A percentile compares a stretch with the other conserved stretches of the same genome.
phyloP scores from a whole-genome alignment of 441 rosid species.

The Dalechampia spathulata region DNA sequence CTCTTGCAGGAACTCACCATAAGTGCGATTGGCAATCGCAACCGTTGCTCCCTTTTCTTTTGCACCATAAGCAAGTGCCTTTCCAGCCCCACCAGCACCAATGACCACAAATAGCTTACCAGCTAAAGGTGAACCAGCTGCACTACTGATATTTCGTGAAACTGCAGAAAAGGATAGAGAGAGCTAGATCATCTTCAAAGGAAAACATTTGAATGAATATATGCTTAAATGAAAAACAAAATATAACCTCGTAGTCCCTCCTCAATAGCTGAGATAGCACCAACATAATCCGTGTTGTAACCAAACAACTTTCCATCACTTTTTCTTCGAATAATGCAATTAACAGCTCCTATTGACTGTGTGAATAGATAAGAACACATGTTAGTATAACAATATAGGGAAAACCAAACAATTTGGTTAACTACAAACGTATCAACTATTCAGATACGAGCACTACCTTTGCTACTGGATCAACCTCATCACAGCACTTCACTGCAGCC shows the following conservation, averaged over 20 bases:
- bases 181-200: neutral
- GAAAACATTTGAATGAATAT: slow-evolving; percentile 4
- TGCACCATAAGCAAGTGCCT: slow-evolving; percentile 62
- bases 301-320: slow-evolving; percentile 49
- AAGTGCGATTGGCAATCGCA: slow-evolving; percentile 52
- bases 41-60: slow-evolving; percentile 52
- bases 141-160: slow-evolving; percentile 18
- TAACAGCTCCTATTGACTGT: slow-evolving; percentile 73
- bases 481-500: slow-evolving; percentile 73
- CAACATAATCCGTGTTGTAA: slow-evolving; percentile 56
- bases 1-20: slow-evolving; percentile 27
- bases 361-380: slow-evolving; percentile 7
- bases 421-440: slow-evolving; percentile 2
- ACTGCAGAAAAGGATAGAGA: slow-evolving; percentile 8
- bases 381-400: slow-evolving; percentile 5
- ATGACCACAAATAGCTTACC: slow-evolving; percentile 51
- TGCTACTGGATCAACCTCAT: slow-evolving; percentile 85
- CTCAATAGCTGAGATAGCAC: slow-evolving; percentile 66
- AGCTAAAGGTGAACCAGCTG: slow-evolving; percentile 35
- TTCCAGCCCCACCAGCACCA: slow-evolving; percentile 68
- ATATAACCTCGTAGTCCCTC: slow-evolving; percentile 45
- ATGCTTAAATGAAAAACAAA: slow-evolving; percentile 1
- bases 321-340: slow-evolving; percentile 38
- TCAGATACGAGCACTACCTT: slow-evolving; percentile 18
- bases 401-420: neutral